These are phyloP conservation scores for Nemania sp. DNA, from an alignment of 2,329 filamentous ascomycete genomes.

Conservation along the genomic window DNA sequence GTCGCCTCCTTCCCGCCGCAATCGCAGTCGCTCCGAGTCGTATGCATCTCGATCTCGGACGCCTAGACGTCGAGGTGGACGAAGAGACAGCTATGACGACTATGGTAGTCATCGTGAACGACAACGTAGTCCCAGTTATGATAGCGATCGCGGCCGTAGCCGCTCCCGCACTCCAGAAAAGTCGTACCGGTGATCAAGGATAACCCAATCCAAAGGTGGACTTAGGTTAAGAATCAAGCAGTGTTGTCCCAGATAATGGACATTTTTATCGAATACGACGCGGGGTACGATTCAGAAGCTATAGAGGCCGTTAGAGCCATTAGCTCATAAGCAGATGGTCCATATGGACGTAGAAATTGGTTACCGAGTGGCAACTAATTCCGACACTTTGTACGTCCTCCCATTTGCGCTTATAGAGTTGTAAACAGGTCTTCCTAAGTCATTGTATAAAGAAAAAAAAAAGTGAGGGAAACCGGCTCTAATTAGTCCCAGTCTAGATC, in stretches of 20 bases:
- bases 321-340: conserved; percentile 8
- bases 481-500: conserved; percentile 29
- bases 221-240: not conserved
- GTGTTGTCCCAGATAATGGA: not conserved
- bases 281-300: conserved; percentile 18
- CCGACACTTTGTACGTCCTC: conserved; percentile 32
- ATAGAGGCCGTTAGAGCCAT: conserved; percentile 19
- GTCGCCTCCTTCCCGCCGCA: conserved; percentile 51
- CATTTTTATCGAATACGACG: conserved; percentile 14
- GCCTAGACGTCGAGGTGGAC: conserved; percentile 49
- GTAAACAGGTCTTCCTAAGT: conserved; percentile 12
- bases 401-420: conserved; percentile 24
- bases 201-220: not conserved
- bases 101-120: conserved; percentile 52
- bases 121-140: conserved; percentile 62
- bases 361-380: conserved; percentile 10
- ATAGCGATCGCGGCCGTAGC: conserved; percentile 57
- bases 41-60: conserved; percentile 53
- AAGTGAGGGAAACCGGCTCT: conserved; percentile 17
- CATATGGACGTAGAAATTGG: conserved; percentile 4
- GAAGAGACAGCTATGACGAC: conserved; percentile 52
- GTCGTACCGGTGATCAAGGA: conserved; percentile 49
- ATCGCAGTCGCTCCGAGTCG: conserved; percentile 49
- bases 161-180: conserved; percentile 56
- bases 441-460: conserved; percentile 5